phyloP scores from a whole-genome alignment of 129 eudicot genomes.

The Escallonia herrerae region DNA sequence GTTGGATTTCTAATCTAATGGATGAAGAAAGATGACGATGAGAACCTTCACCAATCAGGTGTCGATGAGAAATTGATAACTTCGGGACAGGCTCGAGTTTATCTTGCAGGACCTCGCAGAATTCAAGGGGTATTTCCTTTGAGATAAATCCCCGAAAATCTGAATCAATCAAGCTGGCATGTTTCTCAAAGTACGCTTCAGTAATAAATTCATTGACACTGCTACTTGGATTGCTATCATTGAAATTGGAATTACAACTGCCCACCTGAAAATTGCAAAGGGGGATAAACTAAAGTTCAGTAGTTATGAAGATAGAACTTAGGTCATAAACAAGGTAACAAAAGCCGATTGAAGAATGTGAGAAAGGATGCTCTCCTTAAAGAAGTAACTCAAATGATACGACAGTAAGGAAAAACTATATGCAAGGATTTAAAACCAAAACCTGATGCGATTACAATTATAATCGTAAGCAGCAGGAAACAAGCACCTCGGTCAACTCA shows the following conservation, averaged over 20 bases:
- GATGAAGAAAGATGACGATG: conserved; percentile 62
- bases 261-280: conserved; percentile 16
- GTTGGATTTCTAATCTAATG: conserved; percentile 31
- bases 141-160: conserved; percentile 35
- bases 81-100: conserved; percentile 21
- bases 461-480: neutral
- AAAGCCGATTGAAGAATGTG: too few relatives aligned
- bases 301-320: neutral
- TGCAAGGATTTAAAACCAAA: neutral
- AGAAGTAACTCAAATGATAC: neutral
- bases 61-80: conserved; percentile 29
- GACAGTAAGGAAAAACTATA: neutral
- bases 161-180: conserved; percentile 35
- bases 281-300: neutral
- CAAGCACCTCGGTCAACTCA: conserved; percentile 9
- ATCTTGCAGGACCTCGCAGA: conserved; percentile 16
- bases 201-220: conserved; percentile 36
- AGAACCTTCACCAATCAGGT: conserved; percentile 74
- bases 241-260: neutral
- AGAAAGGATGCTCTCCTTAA: neutral
- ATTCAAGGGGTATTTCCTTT: conserved; percentile 22
- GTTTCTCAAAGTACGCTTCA: conserved; percentile 47
- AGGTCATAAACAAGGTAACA: neutral
- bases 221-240: neutral
- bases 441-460: neutral